Evolutionary conservation across 768 basidiomycete species (phyloP).

Genomic region (Wakefieldia striispora): DNA sequence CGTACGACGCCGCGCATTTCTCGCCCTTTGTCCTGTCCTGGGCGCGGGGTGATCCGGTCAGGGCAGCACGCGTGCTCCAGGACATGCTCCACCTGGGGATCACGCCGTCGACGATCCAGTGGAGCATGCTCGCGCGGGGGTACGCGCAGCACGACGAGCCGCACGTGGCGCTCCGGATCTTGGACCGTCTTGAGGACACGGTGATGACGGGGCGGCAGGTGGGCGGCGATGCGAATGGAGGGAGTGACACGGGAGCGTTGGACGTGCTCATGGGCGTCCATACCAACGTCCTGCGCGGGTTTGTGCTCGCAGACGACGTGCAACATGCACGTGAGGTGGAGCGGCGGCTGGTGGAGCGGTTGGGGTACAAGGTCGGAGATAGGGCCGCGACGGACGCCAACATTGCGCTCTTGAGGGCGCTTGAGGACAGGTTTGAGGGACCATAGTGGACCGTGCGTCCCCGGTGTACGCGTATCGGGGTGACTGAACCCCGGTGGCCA

Average conservation of each 20-base stretch:
- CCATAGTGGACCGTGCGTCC: background rate
- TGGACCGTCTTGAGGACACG: conserved; percentile 39
- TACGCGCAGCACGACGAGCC: conserved; percentile 43
- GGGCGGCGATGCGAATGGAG: background rate
- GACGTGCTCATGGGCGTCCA: conserved; percentile 33
- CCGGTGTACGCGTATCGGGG: too few species aligned
- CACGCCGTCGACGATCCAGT: conserved; percentile 44
- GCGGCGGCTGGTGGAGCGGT: conserved; percentile 19
- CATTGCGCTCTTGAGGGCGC: conserved; percentile 16
- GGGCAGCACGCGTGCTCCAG: conserved; percentile 40
- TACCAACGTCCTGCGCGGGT: conserved; percentile 38
- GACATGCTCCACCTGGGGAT: conserved; percentile 54
- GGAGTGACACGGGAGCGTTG: too few species aligned
- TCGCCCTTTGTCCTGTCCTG: conserved; percentile 51
- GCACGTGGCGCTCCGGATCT: conserved; percentile 36
- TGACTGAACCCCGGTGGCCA: too few species aligned
- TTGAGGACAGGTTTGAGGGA: conserved; percentile 11
- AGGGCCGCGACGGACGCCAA: conserved; percentile 21
- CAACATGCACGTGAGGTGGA: conserved; percentile 33
- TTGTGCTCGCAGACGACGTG: conserved; percentile 30
- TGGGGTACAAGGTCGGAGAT: conserved; percentile 25
- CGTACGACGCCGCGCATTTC: conserved; percentile 43
- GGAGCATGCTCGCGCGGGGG: conserved; percentile 46
- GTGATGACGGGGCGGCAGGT: too few species aligned
- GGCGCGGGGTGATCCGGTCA: conserved; percentile 26